Evolutionary conservation across 768 basidiomycete species (phyloP), one percentile per base, ranked within the genome.

Genomic region (Suillus variegatus): DNA sequence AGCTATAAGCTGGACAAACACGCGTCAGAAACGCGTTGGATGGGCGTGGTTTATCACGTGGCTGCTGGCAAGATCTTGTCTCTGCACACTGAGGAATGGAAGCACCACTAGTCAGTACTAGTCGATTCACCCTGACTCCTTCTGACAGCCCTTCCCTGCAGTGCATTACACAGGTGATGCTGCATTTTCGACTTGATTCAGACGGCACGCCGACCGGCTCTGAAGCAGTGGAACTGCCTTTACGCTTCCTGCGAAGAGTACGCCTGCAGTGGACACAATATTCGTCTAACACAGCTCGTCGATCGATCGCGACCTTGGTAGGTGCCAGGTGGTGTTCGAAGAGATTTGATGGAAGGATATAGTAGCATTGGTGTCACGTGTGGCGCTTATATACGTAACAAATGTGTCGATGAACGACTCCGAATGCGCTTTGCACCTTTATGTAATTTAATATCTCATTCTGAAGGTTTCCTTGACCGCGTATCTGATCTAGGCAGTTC

Each of bases 1-100:
- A 32, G 8, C n/a, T n/a, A n/a, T 20, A 28, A 28, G 22, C 38
- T 58, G 57, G 10, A 18, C 18, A 60, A 60, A 60, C 58, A 60
- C 58, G 58, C 58, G 58, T 20, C 28, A 40, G 41, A 60, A 43
- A 28, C 58, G 58, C 58, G 41, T 67, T 77, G 70, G 61, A 14
- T 64, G 47, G 66, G 73, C 67, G 60, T 74, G 73, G 55, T 62
- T 64, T 40, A 41, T 46, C 76, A 67, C 73, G 68, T 72, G 75
- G 36, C 9, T 10, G 36, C 36, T 10, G 36, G 66, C 43, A 56
- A 54, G 52, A 65, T 61, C 41, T 51, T 44, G 25, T 43, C 41
- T 60, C 22, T 22, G 28, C 28, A 28, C 4, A 13, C 32, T 36
- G 40, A 41, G 2, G 16, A 28, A 60, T 28, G 43, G 58, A 60